Base-by-base conservation (phyloP, 305 asterid species). In the Nicotiana rustica region DNA sequence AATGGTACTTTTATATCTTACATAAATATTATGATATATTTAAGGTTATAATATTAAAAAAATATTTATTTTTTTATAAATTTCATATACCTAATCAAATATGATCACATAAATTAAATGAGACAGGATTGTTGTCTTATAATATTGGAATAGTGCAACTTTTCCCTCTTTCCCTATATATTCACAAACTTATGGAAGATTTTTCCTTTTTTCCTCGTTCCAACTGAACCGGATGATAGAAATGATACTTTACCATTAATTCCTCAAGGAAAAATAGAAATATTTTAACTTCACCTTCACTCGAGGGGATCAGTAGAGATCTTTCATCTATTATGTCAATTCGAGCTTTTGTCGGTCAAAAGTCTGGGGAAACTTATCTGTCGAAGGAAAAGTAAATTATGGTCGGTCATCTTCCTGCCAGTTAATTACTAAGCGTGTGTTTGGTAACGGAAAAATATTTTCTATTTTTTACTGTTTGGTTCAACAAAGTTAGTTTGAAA, bases 201-300 rank as follows among this genome's bases (percentile, higher is more conserved):
- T 17, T 44, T 47, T 6, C n/a, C 3, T 71, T 19, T 12, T 0
- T 44, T 13, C 6, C 36, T 4, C 60, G 47, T 44, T 44, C 36
- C 60, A 49, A 44, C 78, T 18, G 15, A 41, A 69, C n/a, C 59
- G 18, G 77, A 68, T 68, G 49, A 69, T n/a, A 69, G 33, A 38
- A 36, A 68, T 68, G 17, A 38, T 8, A 17, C 1, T 57, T 41
- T 9, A 44, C 52, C 10, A 44, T 44, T 44, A 44, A 41, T 18
- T 70, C 78, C 78, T 10, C 6, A 4, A 1, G 59, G 57, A 33
- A 8, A 18, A 49, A 31, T 36, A 36, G 52, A 67, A 17, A n/a
- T 1, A 38, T 56, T 35, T 36, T 36, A 1, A 41, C 2, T 47
- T 47, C 14, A 71, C 21, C 19, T 15, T 29, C 35, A 5, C 5